phyloP scores from a whole-genome alignment of 441 rosid species.

The Adansonia madagascariensis region DNA sequence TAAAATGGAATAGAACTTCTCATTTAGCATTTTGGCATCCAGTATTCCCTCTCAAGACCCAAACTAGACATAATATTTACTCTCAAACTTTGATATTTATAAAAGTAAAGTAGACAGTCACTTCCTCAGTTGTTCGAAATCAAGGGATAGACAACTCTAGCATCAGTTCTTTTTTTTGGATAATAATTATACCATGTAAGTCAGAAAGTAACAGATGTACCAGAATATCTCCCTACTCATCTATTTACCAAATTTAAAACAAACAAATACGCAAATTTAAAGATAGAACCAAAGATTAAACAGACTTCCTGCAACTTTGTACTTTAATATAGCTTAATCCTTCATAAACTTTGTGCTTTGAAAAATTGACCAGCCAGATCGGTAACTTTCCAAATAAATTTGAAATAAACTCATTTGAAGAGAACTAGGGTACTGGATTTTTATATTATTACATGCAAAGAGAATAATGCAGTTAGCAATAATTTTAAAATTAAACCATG shows the following conservation, averaged over 20 bases:
- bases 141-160: background rate
- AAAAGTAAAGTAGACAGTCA: background rate
- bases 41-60: background rate
- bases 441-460: background rate
- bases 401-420: background rate
- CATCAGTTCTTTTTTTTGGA: background rate
- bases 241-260: background rate
- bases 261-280: background rate
- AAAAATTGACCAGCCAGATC: background rate
- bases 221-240: background rate
- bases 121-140: background rate
- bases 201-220: background rate
- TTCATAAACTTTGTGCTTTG: conserved; percentile 9
- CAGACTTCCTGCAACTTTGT: background rate
- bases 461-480: background rate
- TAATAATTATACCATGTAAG: too few relatives aligned
- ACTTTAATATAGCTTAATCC: background rate
- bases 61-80: background rate
- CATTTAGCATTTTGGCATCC: conserved; percentile 12
- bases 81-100: background rate
- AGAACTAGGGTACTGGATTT: background rate
- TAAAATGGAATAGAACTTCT: background rate
- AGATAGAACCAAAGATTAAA: background rate
- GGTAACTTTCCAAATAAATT: background rate
- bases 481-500: background rate